Evolutionary conservation across 306 rosid genomes (phyloP).

Genomic region (Lathyrus oleraceus): DNA sequence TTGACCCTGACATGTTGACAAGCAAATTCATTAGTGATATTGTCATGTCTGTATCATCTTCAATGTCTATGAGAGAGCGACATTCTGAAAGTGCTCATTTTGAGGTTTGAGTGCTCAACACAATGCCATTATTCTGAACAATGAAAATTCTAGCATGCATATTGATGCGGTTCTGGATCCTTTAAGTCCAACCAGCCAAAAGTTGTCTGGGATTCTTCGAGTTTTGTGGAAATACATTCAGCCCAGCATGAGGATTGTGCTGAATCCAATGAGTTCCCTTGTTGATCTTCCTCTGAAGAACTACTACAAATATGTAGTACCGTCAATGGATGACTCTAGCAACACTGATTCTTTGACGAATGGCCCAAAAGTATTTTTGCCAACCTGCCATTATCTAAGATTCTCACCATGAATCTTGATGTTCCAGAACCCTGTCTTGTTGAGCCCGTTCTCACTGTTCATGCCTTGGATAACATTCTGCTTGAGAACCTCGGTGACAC

Average conservation of each 20-base stretch:
- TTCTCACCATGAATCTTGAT: too few species aligned
- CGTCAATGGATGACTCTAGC: constrained; percentile 92
- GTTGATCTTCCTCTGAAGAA: constrained; percentile 97
- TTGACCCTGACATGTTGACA: constrained; percentile 82
- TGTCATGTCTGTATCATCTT: too few species aligned
- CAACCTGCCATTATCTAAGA: too few species aligned
- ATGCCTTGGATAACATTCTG: too few species aligned
- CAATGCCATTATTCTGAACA: too few species aligned
- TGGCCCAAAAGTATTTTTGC: constrained; percentile 96
- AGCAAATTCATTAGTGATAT: too few species aligned
- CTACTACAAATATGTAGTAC: constrained; percentile 93
- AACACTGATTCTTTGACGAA: constrained; percentile 61
- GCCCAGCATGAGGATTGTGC: constrained; percentile 95
- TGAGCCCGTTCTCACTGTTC: too few species aligned
- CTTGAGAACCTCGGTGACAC: too few species aligned
- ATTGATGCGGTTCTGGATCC: constrained; percentile 96
- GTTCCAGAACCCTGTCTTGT: too few species aligned
- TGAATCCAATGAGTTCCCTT: constrained; percentile 97
- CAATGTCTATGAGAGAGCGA: too few species aligned
- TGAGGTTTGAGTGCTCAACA: too few species aligned
- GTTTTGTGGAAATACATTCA: constrained; percentile 74
- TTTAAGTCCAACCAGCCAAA: constrained; percentile 88
- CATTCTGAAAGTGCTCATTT: too few species aligned
- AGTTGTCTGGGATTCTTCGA: constrained; percentile 81
- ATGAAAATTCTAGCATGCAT: constrained; percentile 77